phyloP scores from a whole-genome alignment of 257 asterid species.

The Primulina eburnea region DNA sequence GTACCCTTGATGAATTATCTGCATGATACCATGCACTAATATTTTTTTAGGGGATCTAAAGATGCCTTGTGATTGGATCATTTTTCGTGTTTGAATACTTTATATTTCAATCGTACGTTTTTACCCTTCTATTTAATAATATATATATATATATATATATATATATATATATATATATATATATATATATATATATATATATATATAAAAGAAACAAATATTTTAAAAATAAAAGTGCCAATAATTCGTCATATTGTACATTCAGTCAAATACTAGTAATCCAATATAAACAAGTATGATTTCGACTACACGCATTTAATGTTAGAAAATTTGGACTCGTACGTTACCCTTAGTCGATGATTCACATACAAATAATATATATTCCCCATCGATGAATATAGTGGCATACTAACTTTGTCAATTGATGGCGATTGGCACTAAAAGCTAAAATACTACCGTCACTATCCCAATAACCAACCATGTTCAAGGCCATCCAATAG shows the following conservation, averaged over 20 bases:
- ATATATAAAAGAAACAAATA: no score
- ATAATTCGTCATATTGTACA: no score
- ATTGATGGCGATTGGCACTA: conserved; percentile 38
- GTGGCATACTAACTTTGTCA: conserved; percentile 21
- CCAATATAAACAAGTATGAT: background rate
- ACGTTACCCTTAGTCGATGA: background rate
- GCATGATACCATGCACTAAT: conserved; percentile 34
- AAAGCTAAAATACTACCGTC: background rate
- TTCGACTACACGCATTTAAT: background rate
- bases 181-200: no score
- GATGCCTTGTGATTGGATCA: no score
- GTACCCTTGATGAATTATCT: conserved; percentile 37
- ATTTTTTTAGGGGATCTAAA: no score
- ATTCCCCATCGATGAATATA: conserved; percentile 10
- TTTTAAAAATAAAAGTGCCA: no score
- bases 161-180: no score
- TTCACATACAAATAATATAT: background rate
- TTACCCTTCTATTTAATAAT: no score
- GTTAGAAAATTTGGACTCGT: background rate
- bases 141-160: no score
- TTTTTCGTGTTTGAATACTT: no score
- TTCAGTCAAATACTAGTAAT: no score
- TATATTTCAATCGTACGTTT: no score
- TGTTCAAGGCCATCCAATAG: background rate
- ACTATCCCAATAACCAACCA: background rate